Percentiles rank a stretch among this genome's conserved stretches.
Evolutionary conservation across 1,284 basidiomycete genomes (phyloP).

Genomic region (Cystobasidiaceae sp.): DNA sequence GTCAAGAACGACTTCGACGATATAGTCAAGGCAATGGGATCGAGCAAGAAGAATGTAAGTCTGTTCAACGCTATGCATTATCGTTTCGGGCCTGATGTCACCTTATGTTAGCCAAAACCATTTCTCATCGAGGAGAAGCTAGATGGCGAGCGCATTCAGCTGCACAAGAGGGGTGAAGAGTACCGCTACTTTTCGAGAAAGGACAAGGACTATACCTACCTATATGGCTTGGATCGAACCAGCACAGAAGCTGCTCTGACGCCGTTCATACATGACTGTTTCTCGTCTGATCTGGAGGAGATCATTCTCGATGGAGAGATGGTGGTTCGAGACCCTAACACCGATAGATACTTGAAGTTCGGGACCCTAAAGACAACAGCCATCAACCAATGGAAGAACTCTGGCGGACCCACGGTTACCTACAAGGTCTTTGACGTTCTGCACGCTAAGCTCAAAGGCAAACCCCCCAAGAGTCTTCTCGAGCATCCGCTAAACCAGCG

Average conservation of each 20-base stretch:
- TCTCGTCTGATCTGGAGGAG: slow-evolving; percentile 71
- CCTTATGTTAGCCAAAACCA: slow-evolving; percentile 49
- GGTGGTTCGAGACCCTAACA: slow-evolving; percentile 89
- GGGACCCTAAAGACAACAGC: slow-evolving; percentile 87
- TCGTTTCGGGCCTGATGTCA: no score
- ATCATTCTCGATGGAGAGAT: slow-evolving; percentile 93
- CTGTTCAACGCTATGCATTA: background rate
- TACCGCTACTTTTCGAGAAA: slow-evolving; percentile 75
- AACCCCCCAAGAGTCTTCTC: slow-evolving; percentile 48
- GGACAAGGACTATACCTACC: slow-evolving; percentile 49
- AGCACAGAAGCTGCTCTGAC: slow-evolving; percentile 72
- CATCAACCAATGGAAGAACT: slow-evolving; percentile 50
- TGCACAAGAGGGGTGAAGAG: slow-evolving; percentile 81
- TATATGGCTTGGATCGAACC: slow-evolving; percentile 62
- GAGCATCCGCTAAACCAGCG: slow-evolving; percentile 48
- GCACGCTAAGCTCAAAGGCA: slow-evolving; percentile 58
- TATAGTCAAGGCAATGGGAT: slow-evolving; percentile 70
- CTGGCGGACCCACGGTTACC: slow-evolving; percentile 45
- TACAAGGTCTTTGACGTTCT: slow-evolving; percentile 93
- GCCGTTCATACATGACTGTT: slow-evolving; percentile 68
- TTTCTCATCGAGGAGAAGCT: slow-evolving; percentile 94
- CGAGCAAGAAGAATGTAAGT: slow-evolving; percentile 22
- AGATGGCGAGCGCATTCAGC: slow-evolving; percentile 88
- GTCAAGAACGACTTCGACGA: slow-evolving; percentile 64
- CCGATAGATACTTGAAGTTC: slow-evolving; percentile 78